These are phyloP conservation scores for Colletotrichum tabaci DNA, from an alignment of 2,329 filamentous ascomycete genomes.

Conservation along the genomic window DNA sequence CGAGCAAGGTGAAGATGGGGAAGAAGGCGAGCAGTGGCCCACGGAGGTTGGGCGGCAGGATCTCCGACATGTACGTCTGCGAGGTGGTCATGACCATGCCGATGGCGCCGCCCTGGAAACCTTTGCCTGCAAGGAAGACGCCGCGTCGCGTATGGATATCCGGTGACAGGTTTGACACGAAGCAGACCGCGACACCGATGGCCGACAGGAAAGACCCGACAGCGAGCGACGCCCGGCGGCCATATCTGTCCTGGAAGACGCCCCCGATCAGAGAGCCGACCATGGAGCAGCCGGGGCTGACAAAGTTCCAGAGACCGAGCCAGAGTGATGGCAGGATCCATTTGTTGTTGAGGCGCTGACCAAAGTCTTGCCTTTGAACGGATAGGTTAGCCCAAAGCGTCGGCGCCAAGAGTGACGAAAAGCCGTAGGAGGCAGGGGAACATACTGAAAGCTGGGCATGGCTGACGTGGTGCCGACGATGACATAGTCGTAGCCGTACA, in stretches of 20 bases:
- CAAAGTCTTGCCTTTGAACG: slow-evolving; percentile 51
- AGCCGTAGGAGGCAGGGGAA: not conserved
- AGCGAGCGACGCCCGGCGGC: slow-evolving; percentile 54
- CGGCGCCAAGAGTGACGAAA: not conserved
- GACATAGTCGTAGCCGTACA: slow-evolving; percentile 50
- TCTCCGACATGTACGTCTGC: slow-evolving; percentile 66
- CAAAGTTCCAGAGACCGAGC: slow-evolving; percentile 61
- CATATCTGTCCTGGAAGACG: slow-evolving; percentile 56
- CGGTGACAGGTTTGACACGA: slow-evolving; percentile 44
- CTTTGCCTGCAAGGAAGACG: slow-evolving; percentile 61
- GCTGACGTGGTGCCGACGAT: slow-evolving; percentile 51
- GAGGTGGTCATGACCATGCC: slow-evolving; percentile 60
- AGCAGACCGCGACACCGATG: slow-evolving; percentile 53
- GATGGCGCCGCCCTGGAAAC: slow-evolving; percentile 61
- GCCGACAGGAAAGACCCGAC: slow-evolving; percentile 55
- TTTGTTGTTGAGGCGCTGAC: slow-evolving; percentile 48
- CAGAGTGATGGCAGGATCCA: slow-evolving; percentile 59
- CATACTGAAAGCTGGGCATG: slow-evolving; percentile 50
- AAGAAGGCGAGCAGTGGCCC: slow-evolving; percentile 64
- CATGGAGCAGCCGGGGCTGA: slow-evolving; percentile 55
- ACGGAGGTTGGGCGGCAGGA: slow-evolving; percentile 61
- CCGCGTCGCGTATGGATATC: slow-evolving; percentile 49
- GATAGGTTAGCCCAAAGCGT: slow-evolving; percentile 2
- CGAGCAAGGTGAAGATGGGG: slow-evolving; percentile 63
- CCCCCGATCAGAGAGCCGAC: slow-evolving; percentile 56